phyloP scores from a whole-genome alignment of 2,329 filamentous ascomycete genomes.

The Ilyonectria mors-panacis region DNA sequence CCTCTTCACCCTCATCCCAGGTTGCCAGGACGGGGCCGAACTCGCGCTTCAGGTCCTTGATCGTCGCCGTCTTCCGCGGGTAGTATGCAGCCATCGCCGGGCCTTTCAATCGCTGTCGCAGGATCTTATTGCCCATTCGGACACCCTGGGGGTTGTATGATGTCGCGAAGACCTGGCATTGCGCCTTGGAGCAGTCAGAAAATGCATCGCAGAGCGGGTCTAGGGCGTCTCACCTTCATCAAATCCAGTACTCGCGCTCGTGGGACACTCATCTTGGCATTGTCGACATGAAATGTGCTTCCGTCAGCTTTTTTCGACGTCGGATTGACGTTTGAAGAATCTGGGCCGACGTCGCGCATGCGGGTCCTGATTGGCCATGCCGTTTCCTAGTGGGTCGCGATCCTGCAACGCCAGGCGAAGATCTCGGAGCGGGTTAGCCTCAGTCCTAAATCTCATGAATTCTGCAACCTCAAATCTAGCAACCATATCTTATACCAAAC shows the following conservation, averaged over 20 bases:
- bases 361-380: conserved; percentile 40
- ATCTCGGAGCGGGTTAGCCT: conserved; percentile 14
- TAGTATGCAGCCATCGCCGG: conserved; percentile 90
- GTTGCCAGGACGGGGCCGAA: conserved; percentile 78
- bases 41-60: conserved; percentile 80
- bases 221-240: conserved; percentile 75
- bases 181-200: conserved; percentile 70
- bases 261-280: conserved; percentile 72
- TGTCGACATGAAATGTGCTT: conserved; percentile 41
- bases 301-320: conserved; percentile 47
- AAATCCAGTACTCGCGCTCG: conserved; percentile 77
- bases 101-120: conserved; percentile 90
- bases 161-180: conserved; percentile 92
- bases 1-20: conserved; percentile 83
- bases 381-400: conserved; percentile 14
- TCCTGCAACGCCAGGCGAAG: background rate
- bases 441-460: conserved; percentile 8
- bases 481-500: background rate
- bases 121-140: conserved; percentile 91
- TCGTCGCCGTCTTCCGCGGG: conserved; percentile 79
- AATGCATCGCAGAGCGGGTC: background rate
- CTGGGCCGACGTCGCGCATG: conserved; percentile 36
- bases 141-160: conserved; percentile 89
- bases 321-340: conserved; percentile 48
- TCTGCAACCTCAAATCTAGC: background rate